These are phyloP conservation scores for Chamaenerion angustifolium DNA, from an alignment of 345 rosid species.

Conservation along the genomic window DNA sequence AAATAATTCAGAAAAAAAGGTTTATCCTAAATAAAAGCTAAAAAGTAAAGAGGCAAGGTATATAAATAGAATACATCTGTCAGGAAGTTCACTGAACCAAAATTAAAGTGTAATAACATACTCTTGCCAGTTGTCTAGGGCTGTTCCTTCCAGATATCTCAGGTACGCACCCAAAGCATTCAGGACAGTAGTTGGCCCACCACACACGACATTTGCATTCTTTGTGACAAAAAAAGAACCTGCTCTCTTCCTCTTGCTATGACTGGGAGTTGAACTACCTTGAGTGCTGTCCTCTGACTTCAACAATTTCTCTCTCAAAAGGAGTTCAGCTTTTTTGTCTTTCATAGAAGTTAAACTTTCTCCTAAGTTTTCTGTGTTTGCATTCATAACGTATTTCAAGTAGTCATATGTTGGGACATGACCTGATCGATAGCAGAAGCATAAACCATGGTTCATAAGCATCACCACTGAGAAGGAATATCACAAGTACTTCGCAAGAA, in stretches of 20 bases:
- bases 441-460: neutral
- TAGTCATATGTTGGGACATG: constrained; percentile 49
- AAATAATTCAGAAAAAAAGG: constrained; percentile 6
- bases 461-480: neutral
- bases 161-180: constrained; percentile 68
- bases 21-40: neutral
- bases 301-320: constrained; percentile 26
- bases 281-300: constrained; percentile 12
- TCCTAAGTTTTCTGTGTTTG: constrained; percentile 21
- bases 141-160: constrained; percentile 82
- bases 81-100: neutral
- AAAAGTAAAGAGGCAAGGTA: too few relatives aligned
- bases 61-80: too few relatives aligned
- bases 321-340: constrained; percentile 34
- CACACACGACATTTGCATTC: constrained; percentile 45
- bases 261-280: constrained; percentile 12
- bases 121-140: constrained; percentile 86
- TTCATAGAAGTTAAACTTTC: constrained; percentile 34
- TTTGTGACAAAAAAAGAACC: constrained; percentile 50
- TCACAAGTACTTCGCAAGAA: neutral
- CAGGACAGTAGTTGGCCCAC: constrained; percentile 47
- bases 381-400: constrained; percentile 40
- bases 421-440: constrained; percentile 32
- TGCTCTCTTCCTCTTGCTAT: constrained; percentile 18
- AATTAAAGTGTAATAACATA: constrained; percentile 20